Evolutionary conservation across 495 filamentous ascomycete species (phyloP), one percentile per base, ranked within the genome.

Genomic region (Filosporella fistucella): DNA sequence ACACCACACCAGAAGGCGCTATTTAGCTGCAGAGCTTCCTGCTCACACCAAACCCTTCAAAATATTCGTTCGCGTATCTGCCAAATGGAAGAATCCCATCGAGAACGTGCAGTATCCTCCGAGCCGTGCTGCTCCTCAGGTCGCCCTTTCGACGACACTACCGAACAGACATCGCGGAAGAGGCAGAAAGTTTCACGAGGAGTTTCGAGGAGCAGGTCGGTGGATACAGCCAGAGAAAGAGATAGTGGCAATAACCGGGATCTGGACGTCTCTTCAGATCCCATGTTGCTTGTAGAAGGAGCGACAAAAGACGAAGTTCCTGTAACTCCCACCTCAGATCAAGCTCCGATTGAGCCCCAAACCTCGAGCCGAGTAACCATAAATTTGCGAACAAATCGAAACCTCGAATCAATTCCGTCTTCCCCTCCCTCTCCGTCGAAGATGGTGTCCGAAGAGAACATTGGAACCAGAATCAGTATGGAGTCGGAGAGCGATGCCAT

Each of bases 111-210:
- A 51, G 63, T 68, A 63, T 79, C 75, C 56, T 78, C 74, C 58
- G 76, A 80, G 69, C 72, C 74, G 64, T 70, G 72, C 67, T 70
- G 73, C 68, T 76, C 76, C 57, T 71, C 70, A 56, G 71, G 75
- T 45, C 68, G 70, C 30, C 76, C 75, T 25, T 80, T 77, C 23
- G 43, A 57, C 58, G 71, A 75, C 65, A 69, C 72, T 62, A 62
- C 64, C 58, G 71, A 75, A 38, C 45, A 64, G 39, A 63, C 68
- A n/a, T 69, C 75, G 40, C 62, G 74, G 40, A 80, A 80, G 58
- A 72, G 76, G 10, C 72, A 71, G 42, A 65, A 54, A 48, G 30
- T 52, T 0, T 56, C 57, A 1, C 34, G 50, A 17, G 46, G 54
- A 33, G 50, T 50, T 10, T 60, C 57, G 23, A 33, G 57, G 22